Base-by-base conservation (phyloP, 768 basidiomycete genomes). In the Pleurotus sapidus region DNA sequence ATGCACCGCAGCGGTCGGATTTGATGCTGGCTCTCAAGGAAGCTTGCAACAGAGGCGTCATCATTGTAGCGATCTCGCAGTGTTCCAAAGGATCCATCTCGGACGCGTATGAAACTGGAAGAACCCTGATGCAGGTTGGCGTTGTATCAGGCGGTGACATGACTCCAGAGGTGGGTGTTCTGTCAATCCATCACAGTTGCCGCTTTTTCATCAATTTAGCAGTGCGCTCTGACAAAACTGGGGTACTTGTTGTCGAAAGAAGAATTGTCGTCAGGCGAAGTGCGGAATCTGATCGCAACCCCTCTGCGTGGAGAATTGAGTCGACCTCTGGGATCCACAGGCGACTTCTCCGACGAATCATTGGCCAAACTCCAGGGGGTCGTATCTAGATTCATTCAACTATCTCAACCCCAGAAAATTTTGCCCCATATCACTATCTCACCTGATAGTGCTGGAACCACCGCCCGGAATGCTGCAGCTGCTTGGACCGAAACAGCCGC, bases 231-330 rank as follows among this genome's bases (percentile, higher is more conserved):
- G 17, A 81, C 93, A 12, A 98, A 98, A 73, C 79, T 98, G 14
- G 82, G 89, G 46, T 98, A 97, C 66, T 82, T 98, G 12, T 79
- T 97, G 34, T 92, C 92, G 5, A 96, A 97, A 68, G 77, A 88
- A 0, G 89, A 93, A 64, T 81, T 96, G 5, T 78, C 82, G 0
- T 66, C 76, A 2, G 67, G 75, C 17, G 83, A 93, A 72, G 82
- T 98, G 46, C 86, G 93, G 55, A 75, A 84, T 40, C 79, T 96
- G 18, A 82, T 97, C 57, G 75, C 83, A 11, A 84, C 80, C 34
- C 89, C 95, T 3, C 77, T 97, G 9, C 92, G 95, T 5, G 95
- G 95, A 46, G 95, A 98, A 70, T 84, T 98, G 42, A 93, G 90
- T 0, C 78, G 81, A 20, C 66, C 78, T 23, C 68, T 81, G 5